Evolutionary conservation across 345 rosid genomes (phyloP).

Genomic region (Brassica napus): DNA sequence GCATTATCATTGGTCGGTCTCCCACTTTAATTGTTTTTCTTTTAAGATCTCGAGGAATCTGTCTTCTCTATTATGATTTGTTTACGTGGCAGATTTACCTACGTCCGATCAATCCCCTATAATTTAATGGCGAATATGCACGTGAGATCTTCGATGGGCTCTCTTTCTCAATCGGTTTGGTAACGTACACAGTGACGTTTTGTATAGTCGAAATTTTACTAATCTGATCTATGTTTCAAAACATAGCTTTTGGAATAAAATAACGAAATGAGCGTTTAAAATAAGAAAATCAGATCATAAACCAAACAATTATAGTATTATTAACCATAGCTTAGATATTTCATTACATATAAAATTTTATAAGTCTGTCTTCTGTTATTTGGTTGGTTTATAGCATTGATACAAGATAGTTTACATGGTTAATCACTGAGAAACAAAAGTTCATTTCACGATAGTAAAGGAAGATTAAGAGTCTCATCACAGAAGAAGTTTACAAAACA

Average conservation of each 20-base stretch:
- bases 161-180: constrained; percentile 6
- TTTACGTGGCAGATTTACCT: background rate
- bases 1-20: constrained; percentile 43
- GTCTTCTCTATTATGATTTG: constrained; percentile 23
- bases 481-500: background rate
- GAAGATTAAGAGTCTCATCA: background rate
- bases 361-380: background rate
- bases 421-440: background rate
- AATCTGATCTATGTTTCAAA: background rate
- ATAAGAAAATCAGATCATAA: background rate
- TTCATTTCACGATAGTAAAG: background rate
- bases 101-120: constrained; percentile 10
- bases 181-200: background rate
- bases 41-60: constrained; percentile 39
- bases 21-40: background rate
- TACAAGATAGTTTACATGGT: background rate
- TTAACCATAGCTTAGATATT: background rate
- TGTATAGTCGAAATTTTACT: background rate
- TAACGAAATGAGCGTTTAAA: background rate
- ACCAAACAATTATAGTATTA: background rate
- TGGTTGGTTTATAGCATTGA: background rate
- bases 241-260: background rate
- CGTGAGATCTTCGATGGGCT: constrained; percentile 3
- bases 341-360: background rate
- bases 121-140: background rate